Evolutionary conservation across 176 grass and related monocot species (phyloP).

Genomic region (Oryza glaberrima): DNA sequence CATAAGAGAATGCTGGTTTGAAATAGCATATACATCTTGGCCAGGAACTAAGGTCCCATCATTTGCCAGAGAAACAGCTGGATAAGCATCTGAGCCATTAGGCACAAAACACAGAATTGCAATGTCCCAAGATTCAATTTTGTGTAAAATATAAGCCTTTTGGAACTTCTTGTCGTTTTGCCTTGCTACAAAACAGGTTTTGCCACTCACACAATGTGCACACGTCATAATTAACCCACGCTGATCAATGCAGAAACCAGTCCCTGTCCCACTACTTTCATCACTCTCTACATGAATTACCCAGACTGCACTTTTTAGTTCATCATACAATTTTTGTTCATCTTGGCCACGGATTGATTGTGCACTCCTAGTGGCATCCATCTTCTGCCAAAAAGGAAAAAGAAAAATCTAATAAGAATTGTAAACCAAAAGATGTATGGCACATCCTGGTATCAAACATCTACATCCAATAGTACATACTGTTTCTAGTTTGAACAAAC

Average conservation of each 20-base stretch:
- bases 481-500: no score
- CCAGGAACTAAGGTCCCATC: background rate
- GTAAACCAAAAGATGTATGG: background rate
- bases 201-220: background rate
- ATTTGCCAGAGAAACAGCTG: background rate
- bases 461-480: no score
- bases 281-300: background rate
- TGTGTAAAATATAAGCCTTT: background rate
- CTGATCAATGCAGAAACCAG: background rate
- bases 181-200: background rate
- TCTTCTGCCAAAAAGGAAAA: background rate
- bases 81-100: background rate
- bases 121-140: background rate
- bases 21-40: slow-evolving; percentile 1
- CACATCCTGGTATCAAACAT: no score
- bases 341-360: background rate
- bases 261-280: background rate
- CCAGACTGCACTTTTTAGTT: background rate
- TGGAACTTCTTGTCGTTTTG: background rate
- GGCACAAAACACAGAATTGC: background rate
- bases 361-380: background rate
- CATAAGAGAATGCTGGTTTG: background rate
- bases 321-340: background rate
- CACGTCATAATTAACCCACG: background rate
- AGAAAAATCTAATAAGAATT: background rate